Base-by-base conservation (phyloP, 2,329 filamentous ascomycete genomes). In the Tothia fuscella region DNA sequence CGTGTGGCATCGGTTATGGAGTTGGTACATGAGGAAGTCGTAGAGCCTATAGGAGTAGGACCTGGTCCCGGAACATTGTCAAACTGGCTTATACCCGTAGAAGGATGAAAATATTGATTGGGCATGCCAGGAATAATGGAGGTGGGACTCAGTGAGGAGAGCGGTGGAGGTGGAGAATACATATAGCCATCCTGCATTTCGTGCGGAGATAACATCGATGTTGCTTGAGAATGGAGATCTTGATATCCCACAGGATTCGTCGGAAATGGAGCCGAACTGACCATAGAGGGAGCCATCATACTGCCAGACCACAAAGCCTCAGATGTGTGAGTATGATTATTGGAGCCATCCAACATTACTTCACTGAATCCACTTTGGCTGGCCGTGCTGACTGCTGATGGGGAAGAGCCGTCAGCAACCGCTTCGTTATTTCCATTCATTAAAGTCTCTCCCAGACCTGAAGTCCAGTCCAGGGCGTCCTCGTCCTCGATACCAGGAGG, bases 311-410 rank as follows among this genome's bases (percentile, higher is more conserved):
- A 63, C 53, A 61, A 56, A 28, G 55, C 50, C 38, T 52, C 49
- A 14, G 58, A 58, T 20, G 57, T 56, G 22, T 56, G 53, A 9
- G 45, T 17, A 12, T 42, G 30, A 42, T 61, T 58, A 17, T 61
- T 61, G 21, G 62, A 66, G 22, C 84, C 85, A 60, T 95, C 87
- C 44, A 91, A 70, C 80, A 94, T 87, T 46, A 87, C 78, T 57
- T 96, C 91, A 61, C 85, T 93, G 59, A 88, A 83, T 38, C 81
- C 84, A 58, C 83, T 89, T 56, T 93, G 88, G 62, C 88, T 96
- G 45, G 84, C 85, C 32, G 85, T 93, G 65, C 89, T 96, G 59
- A 96, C 89, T 35, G 87, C 87, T 6, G 91, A 96, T 13, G 91
- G 91, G 12, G 91, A 96, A 9, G 91, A 96, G 45, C 83, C 87